Base-by-base conservation (phyloP, 2,329 filamentous ascomycete genomes). In the Bipolaris zeicola region DNA sequence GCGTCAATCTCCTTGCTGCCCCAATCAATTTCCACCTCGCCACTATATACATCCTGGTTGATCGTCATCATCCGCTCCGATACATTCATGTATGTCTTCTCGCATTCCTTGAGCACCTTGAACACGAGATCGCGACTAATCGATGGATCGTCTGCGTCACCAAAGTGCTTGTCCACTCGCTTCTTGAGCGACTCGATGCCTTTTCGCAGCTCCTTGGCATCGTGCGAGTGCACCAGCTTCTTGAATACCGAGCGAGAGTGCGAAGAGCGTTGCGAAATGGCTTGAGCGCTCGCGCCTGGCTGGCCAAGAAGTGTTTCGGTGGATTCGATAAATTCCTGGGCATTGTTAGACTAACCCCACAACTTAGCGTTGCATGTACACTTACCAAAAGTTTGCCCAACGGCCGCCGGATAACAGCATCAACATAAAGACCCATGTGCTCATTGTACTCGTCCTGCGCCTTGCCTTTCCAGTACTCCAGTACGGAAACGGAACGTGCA, bases 121-220 rank as follows among this genome's bases (percentile, higher is more conserved):
- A 76, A 75, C 22, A 88, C 84, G 48, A 89, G 70, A 50, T 80
- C 82, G 6, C 83, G 77, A 66, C 86, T 89, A 51, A 89, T 80
- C 20, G 80, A 84, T 52, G 87, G 86, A 61, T 93, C 90, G 65
- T 96, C 92, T 5, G 88, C 90, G 65, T 96, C 92, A 41, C 92
- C 92, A 81, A 98, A 98, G 77, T 98, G 94, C 80, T 98, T 99
- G 78, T 98, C 94, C 1, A 98, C 91, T 47, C 94, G 86, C 80
- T 96, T 96, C 69, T 89, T 89, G 64, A 98, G 82, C 51, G 91
- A 85, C 69, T 96, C 92, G 65, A 96, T 89, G n/a, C 94, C 93
- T 72, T 93, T 92, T 62, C 90, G 86, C 41, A 97, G 85, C 76
- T 97, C 92, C 73, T 91, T 93, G 18, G 82, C 82, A 75, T 98